Conservation (phyloP, 176 grass and related monocot species). For the Typha latifolia region DNA sequence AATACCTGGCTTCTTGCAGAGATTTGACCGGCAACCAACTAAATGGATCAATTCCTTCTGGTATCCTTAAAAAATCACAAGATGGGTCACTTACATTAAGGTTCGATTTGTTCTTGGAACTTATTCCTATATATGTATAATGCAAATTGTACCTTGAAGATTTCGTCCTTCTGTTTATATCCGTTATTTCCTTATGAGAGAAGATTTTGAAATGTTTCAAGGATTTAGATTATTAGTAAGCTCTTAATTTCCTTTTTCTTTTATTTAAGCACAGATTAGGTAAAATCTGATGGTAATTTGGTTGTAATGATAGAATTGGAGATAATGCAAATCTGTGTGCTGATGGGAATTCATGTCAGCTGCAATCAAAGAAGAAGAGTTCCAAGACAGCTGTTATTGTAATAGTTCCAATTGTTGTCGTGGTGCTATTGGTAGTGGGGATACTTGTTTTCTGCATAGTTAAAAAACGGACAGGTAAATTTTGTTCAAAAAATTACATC, state of each 20-base stretch:
- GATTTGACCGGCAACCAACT: conserved; percentile 40
- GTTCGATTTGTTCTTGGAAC: neutral
- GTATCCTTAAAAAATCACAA: conserved; percentile 26
- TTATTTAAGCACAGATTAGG: neutral
- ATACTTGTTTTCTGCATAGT: conserved; percentile 8
- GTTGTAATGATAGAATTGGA: conserved; percentile 6
- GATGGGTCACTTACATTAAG: conserved; percentile 18
- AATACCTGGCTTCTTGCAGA: conserved; percentile 5
- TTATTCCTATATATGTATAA: too few relatives aligned
- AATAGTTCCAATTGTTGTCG: conserved; percentile 10
- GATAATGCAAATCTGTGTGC: conserved; percentile 27
- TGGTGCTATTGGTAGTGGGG: neutral
- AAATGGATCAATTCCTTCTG: conserved; percentile 25
- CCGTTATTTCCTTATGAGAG: neutral
- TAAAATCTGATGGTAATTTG: neutral
- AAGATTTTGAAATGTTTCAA: neutral
- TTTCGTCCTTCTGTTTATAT: neutral
- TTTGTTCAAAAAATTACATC: neutral
- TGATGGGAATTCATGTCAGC: conserved; percentile 5
- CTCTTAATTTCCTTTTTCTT: neutral
- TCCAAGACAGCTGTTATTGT: conserved; percentile 6
- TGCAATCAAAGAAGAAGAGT: conserved; percentile 14
- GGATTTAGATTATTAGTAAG: neutral
- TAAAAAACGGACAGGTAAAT: conserved; percentile 9
- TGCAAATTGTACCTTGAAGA: neutral